Evolutionary conservation across 179 eudicot species (phyloP).

Genomic region (Beta corolliflora): DNA sequence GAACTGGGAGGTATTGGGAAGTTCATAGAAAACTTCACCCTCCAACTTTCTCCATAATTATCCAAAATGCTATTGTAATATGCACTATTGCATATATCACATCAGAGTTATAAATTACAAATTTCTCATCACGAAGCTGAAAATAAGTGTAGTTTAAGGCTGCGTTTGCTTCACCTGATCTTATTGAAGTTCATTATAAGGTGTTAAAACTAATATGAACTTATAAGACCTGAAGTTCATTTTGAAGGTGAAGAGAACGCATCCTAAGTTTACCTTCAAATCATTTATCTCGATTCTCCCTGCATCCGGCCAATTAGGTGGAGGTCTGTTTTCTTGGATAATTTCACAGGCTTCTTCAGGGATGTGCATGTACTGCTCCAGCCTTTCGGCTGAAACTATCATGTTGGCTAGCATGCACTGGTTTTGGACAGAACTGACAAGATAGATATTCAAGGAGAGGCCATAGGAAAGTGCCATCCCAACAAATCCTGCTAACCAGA

Average conservation of each 20-base stretch:
- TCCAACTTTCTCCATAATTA: too few species aligned
- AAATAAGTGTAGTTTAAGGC: neutral
- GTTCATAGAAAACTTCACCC: too few species aligned
- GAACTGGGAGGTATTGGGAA: too few species aligned
- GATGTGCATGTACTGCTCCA: constrained; percentile 61
- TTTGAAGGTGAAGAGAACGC: too few species aligned
- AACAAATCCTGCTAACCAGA: constrained; percentile 40
- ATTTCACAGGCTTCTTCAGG: constrained; percentile 54
- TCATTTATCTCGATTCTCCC: constrained; percentile 49
- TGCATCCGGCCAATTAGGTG: constrained; percentile 44
- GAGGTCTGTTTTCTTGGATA: constrained; percentile 38
- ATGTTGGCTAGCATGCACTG: constrained; percentile 45
- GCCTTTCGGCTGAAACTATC: constrained; percentile 54
- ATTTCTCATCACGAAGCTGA: neutral
- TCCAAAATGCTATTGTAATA: too few species aligned
- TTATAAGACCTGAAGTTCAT: too few species aligned
- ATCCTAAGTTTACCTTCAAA: constrained; percentile 37
- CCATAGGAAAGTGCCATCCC: constrained; percentile 70
- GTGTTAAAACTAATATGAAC: too few species aligned
- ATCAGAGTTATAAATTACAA: too few species aligned
- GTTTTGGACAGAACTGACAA: constrained; percentile 42
- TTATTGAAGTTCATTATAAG: too few species aligned
- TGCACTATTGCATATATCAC: too few species aligned
- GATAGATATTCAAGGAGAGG: constrained; percentile 42
- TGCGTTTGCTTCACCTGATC: too few species aligned